Percentiles rank a stretch among this genome's conserved stretches.
Evolutionary conservation across 768 basidiomycete species (phyloP).

Genomic region (Tulasnella sp.): DNA sequence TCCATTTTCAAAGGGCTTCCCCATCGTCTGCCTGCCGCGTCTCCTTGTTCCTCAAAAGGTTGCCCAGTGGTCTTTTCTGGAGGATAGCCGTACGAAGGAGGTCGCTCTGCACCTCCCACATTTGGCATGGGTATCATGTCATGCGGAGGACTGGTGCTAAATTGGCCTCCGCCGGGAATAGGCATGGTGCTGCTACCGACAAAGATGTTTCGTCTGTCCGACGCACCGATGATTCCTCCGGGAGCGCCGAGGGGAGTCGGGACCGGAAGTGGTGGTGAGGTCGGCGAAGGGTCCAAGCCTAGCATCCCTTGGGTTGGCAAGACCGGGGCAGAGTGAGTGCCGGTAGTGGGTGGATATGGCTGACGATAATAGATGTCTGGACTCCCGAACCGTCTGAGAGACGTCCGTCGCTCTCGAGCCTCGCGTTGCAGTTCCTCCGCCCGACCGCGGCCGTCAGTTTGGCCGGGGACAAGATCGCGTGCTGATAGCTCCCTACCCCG

Average conservation of each 20-base stretch:
- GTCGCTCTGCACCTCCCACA: not conserved
- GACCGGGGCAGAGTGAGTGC: not conserved
- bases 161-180: not conserved
- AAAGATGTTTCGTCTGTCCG: not conserved
- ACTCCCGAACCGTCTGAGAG: conserved; percentile 23
- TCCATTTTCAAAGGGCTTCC: not conserved
- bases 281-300: not conserved
- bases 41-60: not conserved
- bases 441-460: not conserved
- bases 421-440: not conserved
- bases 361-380: conserved; percentile 10
- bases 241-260: not conserved
- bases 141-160: not conserved
- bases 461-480: not conserved
- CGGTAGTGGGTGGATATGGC: not conserved
- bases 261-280: not conserved
- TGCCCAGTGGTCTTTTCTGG: not conserved
- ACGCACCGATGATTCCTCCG: conserved; percentile 6
- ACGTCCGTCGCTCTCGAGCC: conserved; percentile 12
- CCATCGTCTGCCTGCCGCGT: not conserved
- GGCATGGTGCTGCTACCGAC: not conserved
- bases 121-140: not conserved
- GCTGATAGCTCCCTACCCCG: not conserved
- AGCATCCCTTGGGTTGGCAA: not conserved
- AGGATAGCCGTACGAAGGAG: not conserved